A percentile compares a stretch with the other conserved stretches of the same genome.
Conservation (phyloP, 108 stramenopile genomes). For the Epithemia pelagica region DNA sequence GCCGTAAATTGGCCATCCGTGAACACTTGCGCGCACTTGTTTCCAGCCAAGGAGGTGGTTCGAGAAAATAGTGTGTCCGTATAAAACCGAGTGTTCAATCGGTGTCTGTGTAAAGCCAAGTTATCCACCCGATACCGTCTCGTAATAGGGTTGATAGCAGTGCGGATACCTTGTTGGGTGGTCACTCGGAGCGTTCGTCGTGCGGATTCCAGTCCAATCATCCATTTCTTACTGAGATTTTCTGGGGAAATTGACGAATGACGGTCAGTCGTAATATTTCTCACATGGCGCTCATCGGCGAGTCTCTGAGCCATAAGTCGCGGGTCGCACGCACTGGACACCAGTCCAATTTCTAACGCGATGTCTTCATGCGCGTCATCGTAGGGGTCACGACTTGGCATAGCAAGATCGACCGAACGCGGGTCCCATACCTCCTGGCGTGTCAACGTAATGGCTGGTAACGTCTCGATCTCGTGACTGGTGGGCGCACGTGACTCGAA, state of each 20-base stretch:
- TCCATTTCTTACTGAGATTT: conserved; percentile 12
- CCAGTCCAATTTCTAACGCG: not conserved
- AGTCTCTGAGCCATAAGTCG: too few relatives aligned
- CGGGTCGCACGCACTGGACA: not conserved
- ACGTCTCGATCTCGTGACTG: not conserved
- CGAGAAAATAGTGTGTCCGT: conserved; percentile 18
- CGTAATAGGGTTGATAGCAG: not conserved
- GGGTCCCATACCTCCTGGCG: not conserved
- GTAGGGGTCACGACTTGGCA: not conserved
- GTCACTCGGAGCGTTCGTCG: conserved; percentile 13
- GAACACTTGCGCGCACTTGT: conserved; percentile 24
- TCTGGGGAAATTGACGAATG: not conserved
- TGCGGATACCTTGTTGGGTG: conserved; percentile 23
- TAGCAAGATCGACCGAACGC: not conserved
- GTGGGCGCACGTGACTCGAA: not conserved
- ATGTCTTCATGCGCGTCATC: not conserved
- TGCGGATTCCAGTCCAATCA: conserved; percentile 17
- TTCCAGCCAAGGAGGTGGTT: conserved; percentile 1
- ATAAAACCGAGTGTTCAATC: conserved; percentile 16
- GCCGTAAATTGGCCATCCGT: conserved; percentile 13
- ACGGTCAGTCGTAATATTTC: not conserved
- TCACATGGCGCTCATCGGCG: not conserved
- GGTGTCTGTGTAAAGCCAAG: conserved; percentile 10
- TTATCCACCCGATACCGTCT: not conserved
- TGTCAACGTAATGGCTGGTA: not conserved